Evolutionary conservation across 768 basidiomycete species (phyloP), one percentile per base, ranked within the genome.

Genomic region (Trametes punicea): DNA sequence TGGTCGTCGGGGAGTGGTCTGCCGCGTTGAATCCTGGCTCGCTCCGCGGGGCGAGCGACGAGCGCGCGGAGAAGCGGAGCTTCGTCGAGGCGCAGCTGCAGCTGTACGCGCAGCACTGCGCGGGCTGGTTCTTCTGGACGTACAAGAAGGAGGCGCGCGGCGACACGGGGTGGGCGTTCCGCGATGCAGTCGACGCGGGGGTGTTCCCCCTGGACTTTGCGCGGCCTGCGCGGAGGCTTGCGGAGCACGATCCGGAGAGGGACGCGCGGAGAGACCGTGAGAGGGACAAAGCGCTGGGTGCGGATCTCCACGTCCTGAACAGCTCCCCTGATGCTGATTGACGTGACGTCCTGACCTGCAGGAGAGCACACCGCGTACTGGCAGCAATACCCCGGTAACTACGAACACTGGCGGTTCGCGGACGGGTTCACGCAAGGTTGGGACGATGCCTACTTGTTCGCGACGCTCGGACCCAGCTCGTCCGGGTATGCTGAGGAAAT

Each of bases 1-100:
- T 93, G 6, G 73, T 93, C 26, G 76, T 93, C 0, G 90, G 84
- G 6, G 91, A 93, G 64, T 93, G 87, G 83, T 87, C 85, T 3
- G 90, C 83, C 0, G 87, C 84, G 0, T 70, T 93, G 30, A 86
- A 90, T 64, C 82, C 84, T 0, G 75, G 78, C 0, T 85, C 83
- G 4, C 69, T 89, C 6, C 73, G 75, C 16, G 80, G 80, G 16
- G 69, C 72, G 13, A 65, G 71, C 29, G 66, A 75, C 57, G 72
- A 79, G 57, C 72, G 74, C 40, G 65, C 69, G 36, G 76, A 78
- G 55, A 68, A 77, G 39, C 60, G 75, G 8, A 71, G 67, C 13
- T 93, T 81, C 56, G 74, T 87, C 4, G 66, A 74, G 16, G 85
- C 89, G 3, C 83, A 93, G 67, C 70, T 91, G 45, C 77, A 75